These are phyloP conservation scores for Linderniella brevidens DNA, from an alignment of 257 asterid genomes.

Conservation along the genomic window DNA sequence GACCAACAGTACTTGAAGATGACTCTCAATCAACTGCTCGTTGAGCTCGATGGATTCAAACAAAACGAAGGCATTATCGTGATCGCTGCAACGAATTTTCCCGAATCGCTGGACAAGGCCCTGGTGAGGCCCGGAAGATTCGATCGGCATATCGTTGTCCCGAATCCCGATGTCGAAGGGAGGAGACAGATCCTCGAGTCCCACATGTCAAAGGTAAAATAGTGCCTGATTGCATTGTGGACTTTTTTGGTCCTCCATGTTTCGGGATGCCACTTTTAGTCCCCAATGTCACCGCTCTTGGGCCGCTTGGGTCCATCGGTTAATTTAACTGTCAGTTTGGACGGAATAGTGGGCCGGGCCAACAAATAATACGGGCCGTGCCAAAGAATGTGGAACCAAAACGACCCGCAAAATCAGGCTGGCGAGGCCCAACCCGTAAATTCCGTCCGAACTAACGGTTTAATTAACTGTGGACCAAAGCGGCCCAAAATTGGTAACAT, in stretches of 20 bases:
- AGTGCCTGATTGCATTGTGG: neutral
- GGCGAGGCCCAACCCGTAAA: no score
- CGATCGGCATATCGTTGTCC: conserved; percentile 86
- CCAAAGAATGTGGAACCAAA: no score
- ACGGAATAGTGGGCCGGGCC: neutral
- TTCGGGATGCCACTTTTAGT: no score
- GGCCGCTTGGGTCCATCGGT: no score
- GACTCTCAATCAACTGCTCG: conserved; percentile 91
- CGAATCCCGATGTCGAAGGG: conserved; percentile 96
- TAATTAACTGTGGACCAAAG: no score
- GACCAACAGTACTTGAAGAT: conserved; percentile 90
- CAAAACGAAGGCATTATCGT: conserved; percentile 90
- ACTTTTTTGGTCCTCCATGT: neutral
- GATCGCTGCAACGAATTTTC: conserved; percentile 89
- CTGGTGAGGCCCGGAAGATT: conserved; percentile 91
- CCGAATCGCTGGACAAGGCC: conserved; percentile 88
- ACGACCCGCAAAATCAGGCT: no score
- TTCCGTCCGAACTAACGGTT: no score
- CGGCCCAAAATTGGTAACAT: no score
- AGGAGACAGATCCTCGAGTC: conserved; percentile 86
- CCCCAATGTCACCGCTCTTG: no score
- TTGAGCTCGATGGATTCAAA: conserved; percentile 92
- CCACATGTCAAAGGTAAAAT: conserved; percentile 83
- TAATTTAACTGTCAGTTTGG: no score
- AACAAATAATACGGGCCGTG: neutral